Base-by-base conservation (phyloP, 2,329 filamentous ascomycete genomes). In the Alternaria solani region DNA sequence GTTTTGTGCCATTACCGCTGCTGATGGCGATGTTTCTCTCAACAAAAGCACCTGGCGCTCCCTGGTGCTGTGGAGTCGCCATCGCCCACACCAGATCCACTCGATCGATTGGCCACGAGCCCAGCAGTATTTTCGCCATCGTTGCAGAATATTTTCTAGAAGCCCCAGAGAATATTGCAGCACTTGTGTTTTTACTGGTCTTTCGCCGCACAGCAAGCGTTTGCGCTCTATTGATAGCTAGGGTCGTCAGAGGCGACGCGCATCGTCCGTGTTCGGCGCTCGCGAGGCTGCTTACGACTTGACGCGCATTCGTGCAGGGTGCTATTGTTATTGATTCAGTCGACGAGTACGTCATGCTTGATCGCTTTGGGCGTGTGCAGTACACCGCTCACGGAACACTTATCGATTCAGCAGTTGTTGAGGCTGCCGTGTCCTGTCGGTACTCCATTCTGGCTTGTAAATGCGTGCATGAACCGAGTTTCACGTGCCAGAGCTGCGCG, bases 301-400 rank as follows among this genome's bases (percentile, higher is more conserved):
- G 55, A 55, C 51, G 28, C 56, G 56, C 56, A 55, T 53, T 41
- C 43, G 12, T 55, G 51, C 56, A 54, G 43, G 56, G 56, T 38
- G 8, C 38, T 26, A 7, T 28, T 14, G 43, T 16, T 46, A 51
- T 55, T 34, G 43, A 59, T 47, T 55, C 43, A 36, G 32, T 23
- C 18, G 34, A 44, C 30, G 28, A n/a, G 18, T 34, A 44, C 43
- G 56, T 54, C 51, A 54, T 44, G 30, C 28, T 43, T 16, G 39
- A 14, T 41, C 30, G 42, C 39, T 18, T 46, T 39, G 39, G 55
- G 34, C 0, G 20, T 48, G 20, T 48, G 18, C 2, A 11, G 20
- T 36, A 48, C 51, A 55, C 34, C 30, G 34, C 25, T 51, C 44
- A 56, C 23, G 11, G 14, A 18, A 43, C 28, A 43, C 28, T 36